Percentiles rank a stretch among this genome's conserved stretches.
Conservation (phyloP, 257 asterid species). For the Rubia yunnanensis region DNA sequence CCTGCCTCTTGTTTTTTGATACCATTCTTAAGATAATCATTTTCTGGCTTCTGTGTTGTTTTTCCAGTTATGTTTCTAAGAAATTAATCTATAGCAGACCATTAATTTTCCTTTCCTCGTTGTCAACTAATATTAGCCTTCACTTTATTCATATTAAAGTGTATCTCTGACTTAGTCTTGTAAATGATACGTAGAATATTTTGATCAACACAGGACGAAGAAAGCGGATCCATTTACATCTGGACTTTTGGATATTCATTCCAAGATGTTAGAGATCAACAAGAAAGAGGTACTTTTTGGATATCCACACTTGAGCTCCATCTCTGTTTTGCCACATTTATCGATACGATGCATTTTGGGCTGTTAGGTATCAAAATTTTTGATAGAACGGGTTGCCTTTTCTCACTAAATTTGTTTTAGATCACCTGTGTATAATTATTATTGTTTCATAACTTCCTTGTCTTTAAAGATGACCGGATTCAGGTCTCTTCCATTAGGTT, state of each 20-base stretch:
- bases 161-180: too few relatives aligned
- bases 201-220: constrained; percentile 37
- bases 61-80: background rate
- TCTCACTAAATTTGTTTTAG: background rate
- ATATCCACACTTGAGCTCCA: constrained; percentile 1
- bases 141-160: too few relatives aligned
- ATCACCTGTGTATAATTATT: background rate
- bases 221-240: constrained; percentile 38
- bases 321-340: background rate
- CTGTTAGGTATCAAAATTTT: background rate
- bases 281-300: constrained; percentile 27
- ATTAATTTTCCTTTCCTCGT: background rate
- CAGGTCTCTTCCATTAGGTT: constrained; percentile 4
- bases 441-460: background rate
- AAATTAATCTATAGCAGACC: background rate
- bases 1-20: background rate
- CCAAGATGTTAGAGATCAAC: constrained; percentile 35
- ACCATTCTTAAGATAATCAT: background rate
- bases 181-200: too few relatives aligned
- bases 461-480: background rate
- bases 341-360: background rate
- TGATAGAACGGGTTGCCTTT: background rate
- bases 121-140: background rate
- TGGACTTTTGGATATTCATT: constrained; percentile 34
- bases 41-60: background rate